Base-by-base conservation (phyloP, 139 green algal species). In the Gonium pectorale region DNA sequence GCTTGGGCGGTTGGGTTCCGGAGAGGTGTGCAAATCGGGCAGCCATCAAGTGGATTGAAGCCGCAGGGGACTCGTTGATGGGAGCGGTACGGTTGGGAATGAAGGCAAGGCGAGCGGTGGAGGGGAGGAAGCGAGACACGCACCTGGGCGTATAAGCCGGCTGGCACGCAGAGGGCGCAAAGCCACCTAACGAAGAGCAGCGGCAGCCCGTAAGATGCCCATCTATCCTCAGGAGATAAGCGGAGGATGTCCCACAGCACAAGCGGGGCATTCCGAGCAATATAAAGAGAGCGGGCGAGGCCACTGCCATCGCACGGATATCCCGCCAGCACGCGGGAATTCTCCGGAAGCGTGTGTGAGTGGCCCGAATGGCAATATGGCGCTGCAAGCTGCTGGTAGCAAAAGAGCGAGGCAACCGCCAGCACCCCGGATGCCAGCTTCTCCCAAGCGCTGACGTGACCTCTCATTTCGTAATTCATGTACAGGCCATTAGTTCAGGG, bases 161-260 rank as follows among this genome's bases (percentile, higher is more conserved):
- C 26, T 21, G 69, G 69, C 19, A 79, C 0, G 3, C 43, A 5
- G 24, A 79, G 8, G 2, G 69, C 29, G 13, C 15, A 44, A 4
- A 79, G 2, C 29, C 63, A 79, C n/a, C 69, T 29, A 11, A 79
- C 8, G 29, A 44, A 63, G 19, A 79, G 33, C 67, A 56, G 15
- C 6, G 56, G 21, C 19, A 75, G 40, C 35, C 67, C 67, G 17
- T 22, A 19, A 21, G 67, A 6, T 21, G 41, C 40, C 67, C 67
- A 75, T 37, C 35, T 31, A 3, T 75, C 67, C 19, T 75, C 67
- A 29, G 27, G 29, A 22, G 56, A 17, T 6, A 75, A 40, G 3
- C 17, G 38, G 56, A 38, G 21, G 38, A 75, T 75, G 67, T 75
- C 67, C 67, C 67, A 75, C 7, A 75, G 21, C 40, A 75, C 67